phyloP scores from a whole-genome alignment of 2,329 filamentous ascomycete species.

The Fusarium caatingaense region DNA sequence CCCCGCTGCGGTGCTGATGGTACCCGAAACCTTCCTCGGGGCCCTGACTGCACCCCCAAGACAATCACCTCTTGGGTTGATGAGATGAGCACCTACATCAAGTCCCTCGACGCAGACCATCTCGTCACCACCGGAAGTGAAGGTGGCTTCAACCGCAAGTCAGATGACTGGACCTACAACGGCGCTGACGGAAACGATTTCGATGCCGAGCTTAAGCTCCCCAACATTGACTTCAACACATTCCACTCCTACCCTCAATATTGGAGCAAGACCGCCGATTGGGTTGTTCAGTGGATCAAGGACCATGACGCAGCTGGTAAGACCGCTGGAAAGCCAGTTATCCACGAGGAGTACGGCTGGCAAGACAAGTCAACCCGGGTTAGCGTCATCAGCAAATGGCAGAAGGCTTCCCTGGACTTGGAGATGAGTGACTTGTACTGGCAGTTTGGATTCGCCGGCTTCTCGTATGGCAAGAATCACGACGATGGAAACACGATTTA shows the following conservation, averaged over 20 bases:
- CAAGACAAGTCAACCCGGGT: slow-evolving; percentile 57
- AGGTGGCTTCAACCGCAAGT: slow-evolving; percentile 64
- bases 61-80: slow-evolving; percentile 61
- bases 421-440: slow-evolving; percentile 66
- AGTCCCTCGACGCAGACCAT: slow-evolving; percentile 62
- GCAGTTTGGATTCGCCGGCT: slow-evolving; percentile 64
- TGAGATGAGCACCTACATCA: slow-evolving; percentile 67
- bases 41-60: slow-evolving; percentile 54
- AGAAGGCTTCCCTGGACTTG: slow-evolving; percentile 59
- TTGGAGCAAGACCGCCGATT: slow-evolving; percentile 64
- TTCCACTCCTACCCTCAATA: slow-evolving; percentile 68
- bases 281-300: slow-evolving; percentile 66
- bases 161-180: slow-evolving; percentile 59
- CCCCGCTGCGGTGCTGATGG: slow-evolving; percentile 61
- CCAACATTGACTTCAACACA: slow-evolving; percentile 64
- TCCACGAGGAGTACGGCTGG: slow-evolving; percentile 54
- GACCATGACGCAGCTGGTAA: slow-evolving; percentile 60
- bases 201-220: slow-evolving; percentile 58
- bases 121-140: slow-evolving; percentile 68
- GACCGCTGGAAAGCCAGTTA: slow-evolving; percentile 60
- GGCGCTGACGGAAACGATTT: slow-evolving; percentile 65
- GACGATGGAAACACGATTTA: slow-evolving; percentile 69
- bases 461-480: slow-evolving; percentile 65
- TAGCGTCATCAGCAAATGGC: slow-evolving; percentile 62
- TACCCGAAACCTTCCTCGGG: slow-evolving; percentile 58